Evolutionary conservation across 176 grass and related monocot genomes (phyloP).

Genomic region (Triticum monococcum): DNA sequence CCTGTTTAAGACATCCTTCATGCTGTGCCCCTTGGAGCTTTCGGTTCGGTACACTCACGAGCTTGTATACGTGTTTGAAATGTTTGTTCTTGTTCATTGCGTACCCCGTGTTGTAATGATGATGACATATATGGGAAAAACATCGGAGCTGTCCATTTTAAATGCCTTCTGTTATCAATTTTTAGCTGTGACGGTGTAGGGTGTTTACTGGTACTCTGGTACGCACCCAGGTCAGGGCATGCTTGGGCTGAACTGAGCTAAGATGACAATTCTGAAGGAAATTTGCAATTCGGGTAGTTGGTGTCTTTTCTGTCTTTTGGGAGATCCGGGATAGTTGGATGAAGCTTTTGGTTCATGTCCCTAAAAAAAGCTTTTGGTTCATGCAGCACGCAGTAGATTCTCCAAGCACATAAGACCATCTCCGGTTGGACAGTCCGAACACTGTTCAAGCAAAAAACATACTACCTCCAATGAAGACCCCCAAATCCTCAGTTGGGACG

Average conservation of each 20-base stretch:
- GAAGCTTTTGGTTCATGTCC: no score
- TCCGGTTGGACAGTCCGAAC: no score
- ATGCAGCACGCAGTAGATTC: no score
- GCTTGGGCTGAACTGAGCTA: not conserved
- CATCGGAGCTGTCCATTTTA: slow-evolving; percentile 24
- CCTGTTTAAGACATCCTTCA: slow-evolving; percentile 39
- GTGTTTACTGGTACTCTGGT: not conserved
- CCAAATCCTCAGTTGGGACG: no score
- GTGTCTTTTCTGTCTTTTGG: no score
- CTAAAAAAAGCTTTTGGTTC: no score
- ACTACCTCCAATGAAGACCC: no score
- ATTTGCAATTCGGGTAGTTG: not conserved
- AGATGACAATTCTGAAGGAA: not conserved
- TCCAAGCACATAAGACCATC: no score
- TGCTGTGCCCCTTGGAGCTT: not conserved
- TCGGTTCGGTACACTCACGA: slow-evolving; percentile 32
- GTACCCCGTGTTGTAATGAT: slow-evolving; percentile 38
- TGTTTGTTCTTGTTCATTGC: slow-evolving; percentile 28
- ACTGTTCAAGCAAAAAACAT: no score
- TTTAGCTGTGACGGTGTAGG: slow-evolving; percentile 14
- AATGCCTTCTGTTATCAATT: slow-evolving; percentile 15
- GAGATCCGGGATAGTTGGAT: no score
- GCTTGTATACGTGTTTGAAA: slow-evolving; percentile 34
- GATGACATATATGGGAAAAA: slow-evolving; percentile 40
- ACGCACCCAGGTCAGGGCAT: not conserved